Percentiles rank a stretch among this genome's conserved stretches.
These are phyloP conservation scores for Exophiala viscosa DNA, from an alignment of 2,329 filamentous ascomycete species.

Conservation along the genomic window DNA sequence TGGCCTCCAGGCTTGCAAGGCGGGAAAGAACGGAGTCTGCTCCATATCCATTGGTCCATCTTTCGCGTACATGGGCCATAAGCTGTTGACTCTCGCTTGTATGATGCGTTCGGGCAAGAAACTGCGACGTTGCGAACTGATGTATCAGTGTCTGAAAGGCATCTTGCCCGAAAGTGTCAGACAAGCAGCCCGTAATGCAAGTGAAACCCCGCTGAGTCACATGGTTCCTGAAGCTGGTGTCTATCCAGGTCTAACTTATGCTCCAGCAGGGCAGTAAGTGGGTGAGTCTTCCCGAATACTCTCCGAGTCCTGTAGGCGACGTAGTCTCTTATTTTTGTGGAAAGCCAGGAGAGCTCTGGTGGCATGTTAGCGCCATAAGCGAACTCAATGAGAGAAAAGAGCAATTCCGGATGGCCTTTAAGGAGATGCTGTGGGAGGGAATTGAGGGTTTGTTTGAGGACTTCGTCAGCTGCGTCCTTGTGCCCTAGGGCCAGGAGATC, in stretches of 20 bases:
- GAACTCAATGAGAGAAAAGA: conserved; percentile 12
- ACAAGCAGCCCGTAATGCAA: conserved; percentile 15
- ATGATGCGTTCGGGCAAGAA: conserved; percentile 10
- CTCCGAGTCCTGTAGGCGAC: conserved; percentile 11
- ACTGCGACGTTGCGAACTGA: conserved; percentile 17
- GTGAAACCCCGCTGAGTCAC: conserved; percentile 12
- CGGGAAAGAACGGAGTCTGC: conserved; percentile 7
- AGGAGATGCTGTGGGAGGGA: conserved; percentile 6
- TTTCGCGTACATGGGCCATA: conserved; percentile 7
- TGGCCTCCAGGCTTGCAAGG: conserved; percentile 11
- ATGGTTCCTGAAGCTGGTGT: conserved; percentile 1
- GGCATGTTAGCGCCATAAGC: conserved; percentile 19
- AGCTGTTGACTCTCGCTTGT: conserved; percentile 2
- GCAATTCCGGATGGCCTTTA: conserved; percentile 12
- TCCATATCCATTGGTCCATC: conserved; percentile 9
- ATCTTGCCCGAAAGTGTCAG: conserved; percentile 8
- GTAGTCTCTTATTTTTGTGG: conserved; percentile 9
- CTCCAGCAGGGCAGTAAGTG: conserved; percentile 7
- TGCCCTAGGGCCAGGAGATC: conserved; percentile 7
- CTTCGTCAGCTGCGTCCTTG: conserved; percentile 9
- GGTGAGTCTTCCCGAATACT: conserved; percentile 11
- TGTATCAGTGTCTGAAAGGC: conserved; percentile 15
- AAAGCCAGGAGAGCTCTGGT: neutral
- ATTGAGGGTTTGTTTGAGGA: conserved; percentile 11
- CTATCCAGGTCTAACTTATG: conserved; percentile 11